Conservation (phyloP, 139 green algal genomes). For the Dunaliella primolecta region DNA sequence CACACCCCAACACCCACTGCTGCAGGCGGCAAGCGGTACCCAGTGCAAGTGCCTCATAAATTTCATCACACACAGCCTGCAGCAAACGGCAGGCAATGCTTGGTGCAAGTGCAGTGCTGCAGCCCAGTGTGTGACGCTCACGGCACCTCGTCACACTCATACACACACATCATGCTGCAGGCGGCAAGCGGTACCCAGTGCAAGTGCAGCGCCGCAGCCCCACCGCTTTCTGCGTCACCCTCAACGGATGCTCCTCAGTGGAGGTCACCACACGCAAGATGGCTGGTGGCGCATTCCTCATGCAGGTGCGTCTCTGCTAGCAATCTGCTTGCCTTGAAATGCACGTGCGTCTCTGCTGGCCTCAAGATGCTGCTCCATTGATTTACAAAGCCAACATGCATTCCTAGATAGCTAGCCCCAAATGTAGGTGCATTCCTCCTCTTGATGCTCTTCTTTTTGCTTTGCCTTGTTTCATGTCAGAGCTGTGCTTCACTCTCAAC, state of each 20-base stretch:
- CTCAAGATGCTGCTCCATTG: not conserved
- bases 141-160: too few species aligned
- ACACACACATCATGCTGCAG: not conserved
- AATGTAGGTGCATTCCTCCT: not conserved
- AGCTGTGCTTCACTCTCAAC: too few species aligned
- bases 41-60: conserved; percentile 61
- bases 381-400: not conserved
- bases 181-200: conserved; percentile 83
- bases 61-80: too few species aligned
- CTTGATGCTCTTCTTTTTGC: not conserved
- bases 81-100: too few species aligned
- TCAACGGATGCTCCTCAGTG: conserved; percentile 59
- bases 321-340: too few species aligned
- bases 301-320: conserved; percentile 60
- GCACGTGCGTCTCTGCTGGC: too few species aligned
- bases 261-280: conserved; percentile 84
- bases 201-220: conserved; percentile 42
- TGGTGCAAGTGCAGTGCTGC: too few species aligned
- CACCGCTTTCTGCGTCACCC: conserved; percentile 20
- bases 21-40: conserved; percentile 75
- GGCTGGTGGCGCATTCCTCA: conserved; percentile 86
- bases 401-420: not conserved
- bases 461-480: too few species aligned
- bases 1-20: too few species aligned
- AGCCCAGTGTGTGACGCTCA: too few species aligned